Conservation (phyloP, 176 grass and related monocot species). For the Aechmea fasciata region DNA sequence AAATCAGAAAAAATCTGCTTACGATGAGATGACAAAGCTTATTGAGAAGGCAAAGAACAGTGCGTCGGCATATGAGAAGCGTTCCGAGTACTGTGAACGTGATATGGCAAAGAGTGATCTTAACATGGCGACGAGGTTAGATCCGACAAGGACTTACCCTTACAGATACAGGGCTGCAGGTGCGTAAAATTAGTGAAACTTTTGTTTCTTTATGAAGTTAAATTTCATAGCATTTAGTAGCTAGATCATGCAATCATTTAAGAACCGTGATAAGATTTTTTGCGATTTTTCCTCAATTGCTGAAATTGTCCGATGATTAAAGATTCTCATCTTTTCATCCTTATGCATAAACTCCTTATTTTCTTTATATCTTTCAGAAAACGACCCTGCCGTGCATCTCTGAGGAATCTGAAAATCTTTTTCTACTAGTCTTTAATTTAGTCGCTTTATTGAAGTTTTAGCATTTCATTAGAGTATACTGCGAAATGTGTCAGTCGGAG, state of each 20-base stretch:
- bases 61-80: slow-evolving; percentile 81
- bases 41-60: slow-evolving; percentile 71
- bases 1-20: slow-evolving; percentile 66
- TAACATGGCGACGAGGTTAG: slow-evolving; percentile 52
- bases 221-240: no score
- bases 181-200: slow-evolving; percentile 16
- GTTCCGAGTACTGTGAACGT: slow-evolving; percentile 82
- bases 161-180: slow-evolving; percentile 97
- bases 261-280: background rate
- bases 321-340: background rate
- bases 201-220: background rate
- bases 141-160: slow-evolving; percentile 83
- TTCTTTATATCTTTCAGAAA: background rate
- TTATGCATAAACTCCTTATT: background rate
- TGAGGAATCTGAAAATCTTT: no score
- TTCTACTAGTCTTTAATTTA: no score
- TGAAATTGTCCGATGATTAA: background rate
- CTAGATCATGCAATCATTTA: background rate
- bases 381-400: no score
- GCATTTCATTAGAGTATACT: no score
- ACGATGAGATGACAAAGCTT: slow-evolving; percentile 82
- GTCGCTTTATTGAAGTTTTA: no score
- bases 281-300: background rate
- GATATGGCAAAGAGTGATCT: slow-evolving; percentile 78
- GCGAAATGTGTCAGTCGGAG: no score